Conservation (phyloP, 2,329 filamentous ascomycete species). For the Grosmannia huntii region DNA sequence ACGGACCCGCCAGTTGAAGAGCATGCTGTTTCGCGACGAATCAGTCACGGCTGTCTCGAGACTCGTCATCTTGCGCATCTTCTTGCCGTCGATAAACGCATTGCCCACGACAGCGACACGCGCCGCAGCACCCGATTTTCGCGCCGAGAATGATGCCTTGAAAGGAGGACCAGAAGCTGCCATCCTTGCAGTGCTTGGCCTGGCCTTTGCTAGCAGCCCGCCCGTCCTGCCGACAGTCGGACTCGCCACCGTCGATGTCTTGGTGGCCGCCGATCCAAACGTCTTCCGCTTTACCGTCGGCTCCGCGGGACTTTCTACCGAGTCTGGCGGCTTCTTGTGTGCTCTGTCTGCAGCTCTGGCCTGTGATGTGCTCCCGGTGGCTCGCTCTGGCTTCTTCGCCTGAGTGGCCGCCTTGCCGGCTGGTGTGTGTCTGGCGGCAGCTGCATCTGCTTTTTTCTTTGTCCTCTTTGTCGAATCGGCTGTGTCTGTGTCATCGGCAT, state of each 20-base stretch:
- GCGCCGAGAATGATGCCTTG: not conserved
- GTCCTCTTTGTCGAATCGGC: not conserved
- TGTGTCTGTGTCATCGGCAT: not conserved
- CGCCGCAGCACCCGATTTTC: not conserved
- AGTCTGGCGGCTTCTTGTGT: not conserved
- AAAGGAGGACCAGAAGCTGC: not conserved
- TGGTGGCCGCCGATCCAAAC: not conserved
- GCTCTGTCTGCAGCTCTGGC: not conserved
- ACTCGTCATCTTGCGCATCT: not conserved
- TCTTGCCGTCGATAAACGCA: not conserved
- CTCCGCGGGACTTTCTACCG: not conserved
- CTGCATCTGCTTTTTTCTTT: not conserved
- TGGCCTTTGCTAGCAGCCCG: not conserved
- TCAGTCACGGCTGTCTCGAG: constrained; percentile 29
- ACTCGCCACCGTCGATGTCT: not conserved
- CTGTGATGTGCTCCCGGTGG: not conserved
- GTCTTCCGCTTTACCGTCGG: not conserved
- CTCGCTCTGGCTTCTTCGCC: not conserved
- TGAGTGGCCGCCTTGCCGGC: not conserved
- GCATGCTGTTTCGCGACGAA: constrained; percentile 26
- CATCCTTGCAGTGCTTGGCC: not conserved
- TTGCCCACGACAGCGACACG: not conserved
- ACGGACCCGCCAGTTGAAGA: constrained; percentile 25
- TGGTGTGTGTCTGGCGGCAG: not conserved
- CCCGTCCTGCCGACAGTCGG: no score